Base-by-base conservation (phyloP, 1,139 yeast genomes). In the Casaregolazyma suthepensis region DNA sequence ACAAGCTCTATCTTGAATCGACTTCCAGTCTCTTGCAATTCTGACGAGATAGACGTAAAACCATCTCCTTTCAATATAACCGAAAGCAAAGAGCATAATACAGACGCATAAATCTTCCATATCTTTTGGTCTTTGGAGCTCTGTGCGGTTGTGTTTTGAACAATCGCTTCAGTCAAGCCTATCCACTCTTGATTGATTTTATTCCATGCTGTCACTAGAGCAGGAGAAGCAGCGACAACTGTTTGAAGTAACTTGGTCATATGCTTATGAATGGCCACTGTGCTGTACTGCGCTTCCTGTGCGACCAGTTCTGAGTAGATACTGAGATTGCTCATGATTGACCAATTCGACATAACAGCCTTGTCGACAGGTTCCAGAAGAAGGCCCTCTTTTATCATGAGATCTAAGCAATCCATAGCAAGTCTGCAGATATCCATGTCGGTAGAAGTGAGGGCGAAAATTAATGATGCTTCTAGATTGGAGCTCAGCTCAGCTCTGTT, bases 181-280 rank as follows among this genome's bases (percentile, higher is more conserved):
- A 72, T 63, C 83, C 84, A 48, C 71, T 74, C 26, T 78, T 76
- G 49, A 75, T 76, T 57, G 78, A 72, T 66, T 78, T 73, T 17
- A 64, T 71, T 58, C 87, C 93, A 85, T 1, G 84, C 80, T 54
- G 79, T 80, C 44, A 79, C 73, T 42, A 87, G 69, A 0, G 88
- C 79, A 43, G 74, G 72, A 0, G 88, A 81, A 1, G 91, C 87
- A 42, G 69, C 71, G 5, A 79, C 78, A n/a, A 81, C 61, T 31
- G 62, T 73, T 56, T 81, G 75, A 51, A 85, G 68, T 46, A 86
- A 74, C 57, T 77, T 76, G 61, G 81, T 73, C 54, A 87, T 71
- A 56, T 83, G 78, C 64, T 87, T 86, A 64, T 87, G 93, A 37
- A 85, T 75, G 0, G 94, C 90, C 17, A 86, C 87, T 31, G 84